Evolutionary conservation across 192 early-diverging fungal species (phyloP).

Genomic region (Rhizoclosmatium sp.): DNA sequence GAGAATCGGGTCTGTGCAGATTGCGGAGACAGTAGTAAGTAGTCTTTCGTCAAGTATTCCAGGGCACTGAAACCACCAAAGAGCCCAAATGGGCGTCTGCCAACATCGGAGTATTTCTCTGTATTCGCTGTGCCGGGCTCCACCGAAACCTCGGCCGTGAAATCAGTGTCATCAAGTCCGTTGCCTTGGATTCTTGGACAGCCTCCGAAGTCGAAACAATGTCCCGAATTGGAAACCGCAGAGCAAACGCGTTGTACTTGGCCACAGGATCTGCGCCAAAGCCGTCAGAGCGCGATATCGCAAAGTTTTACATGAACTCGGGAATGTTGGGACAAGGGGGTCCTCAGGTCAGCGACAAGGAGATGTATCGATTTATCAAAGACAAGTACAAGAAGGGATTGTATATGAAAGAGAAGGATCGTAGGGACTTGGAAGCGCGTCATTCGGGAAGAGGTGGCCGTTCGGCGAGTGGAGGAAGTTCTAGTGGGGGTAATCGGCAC

Average conservation of each 20-base stretch:
- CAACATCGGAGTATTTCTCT: constrained; percentile 56
- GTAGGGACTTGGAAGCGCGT: constrained; percentile 9
- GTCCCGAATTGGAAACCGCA: constrained; percentile 49
- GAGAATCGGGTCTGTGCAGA: constrained; percentile 59
- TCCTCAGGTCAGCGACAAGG: constrained; percentile 49
- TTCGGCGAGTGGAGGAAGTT: background rate
- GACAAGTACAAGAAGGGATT: constrained; percentile 88
- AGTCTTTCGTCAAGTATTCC: too few relatives aligned
- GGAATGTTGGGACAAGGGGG: background rate
- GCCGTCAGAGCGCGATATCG: background rate
- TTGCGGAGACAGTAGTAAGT: constrained; percentile 47
- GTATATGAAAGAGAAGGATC: constrained; percentile 36
- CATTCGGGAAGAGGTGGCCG: background rate
- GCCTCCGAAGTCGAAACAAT: constrained; percentile 78
- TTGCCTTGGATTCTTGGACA: constrained; percentile 90
- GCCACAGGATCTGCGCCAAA: background rate
- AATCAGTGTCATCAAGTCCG: constrained; percentile 90
- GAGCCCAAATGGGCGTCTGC: constrained; percentile 57
- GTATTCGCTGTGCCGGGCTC: constrained; percentile 60
- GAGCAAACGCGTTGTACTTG: constrained; percentile 34
- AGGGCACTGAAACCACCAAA: background rate
- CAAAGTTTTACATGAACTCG: background rate
- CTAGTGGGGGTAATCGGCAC: too few relatives aligned
- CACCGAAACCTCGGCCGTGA: constrained; percentile 81
- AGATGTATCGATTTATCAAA: constrained; percentile 88